These are phyloP conservation scores for Neocatenulostroma microsporum DNA, from an alignment of 2,329 filamentous ascomycete species.

Conservation along the genomic window DNA sequence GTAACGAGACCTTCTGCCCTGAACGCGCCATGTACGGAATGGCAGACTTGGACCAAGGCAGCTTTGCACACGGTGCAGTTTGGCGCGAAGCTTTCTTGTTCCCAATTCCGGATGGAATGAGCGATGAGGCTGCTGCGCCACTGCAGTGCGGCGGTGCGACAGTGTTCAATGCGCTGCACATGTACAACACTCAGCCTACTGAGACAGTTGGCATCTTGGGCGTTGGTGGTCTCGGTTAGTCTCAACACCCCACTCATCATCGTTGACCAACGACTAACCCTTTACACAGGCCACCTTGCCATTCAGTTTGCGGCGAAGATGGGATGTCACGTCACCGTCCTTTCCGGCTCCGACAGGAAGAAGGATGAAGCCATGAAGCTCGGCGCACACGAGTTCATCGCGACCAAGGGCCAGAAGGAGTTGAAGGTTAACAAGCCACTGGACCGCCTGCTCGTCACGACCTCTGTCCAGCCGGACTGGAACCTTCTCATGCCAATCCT, in stretches of 20 bases:
- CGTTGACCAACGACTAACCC: too few species aligned
- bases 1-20: conserved; percentile 38
- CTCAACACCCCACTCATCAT: too few species aligned
- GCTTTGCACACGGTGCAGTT: conserved; percentile 38
- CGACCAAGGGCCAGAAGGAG: conserved; percentile 46
- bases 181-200: conserved; percentile 38
- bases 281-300: conserved; percentile 62
- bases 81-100: conserved; percentile 43
- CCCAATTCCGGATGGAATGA: conserved; percentile 38
- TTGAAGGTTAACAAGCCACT: conserved; percentile 36
- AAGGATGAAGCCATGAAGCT: conserved; percentile 56
- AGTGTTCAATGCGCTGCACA: conserved; percentile 42
- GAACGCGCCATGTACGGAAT: conserved; percentile 37
- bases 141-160: conserved; percentile 44
- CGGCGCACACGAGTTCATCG: conserved; percentile 56
- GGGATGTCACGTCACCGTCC: conserved; percentile 64
- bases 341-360: conserved; percentile 60
- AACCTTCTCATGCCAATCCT: conserved; percentile 40
- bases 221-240: conserved; percentile 49
- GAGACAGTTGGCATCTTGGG: conserved; percentile 63
- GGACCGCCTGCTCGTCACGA: conserved; percentile 40
- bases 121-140: conserved; percentile 41
- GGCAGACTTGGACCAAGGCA: conserved; percentile 42
- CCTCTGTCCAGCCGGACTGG: conserved; percentile 40
- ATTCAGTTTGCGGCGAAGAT: conserved; percentile 68